Evolutionary conservation across 2,329 filamentous ascomycete genomes (phyloP).

Genomic region (Dactylella cylindrospora): DNA sequence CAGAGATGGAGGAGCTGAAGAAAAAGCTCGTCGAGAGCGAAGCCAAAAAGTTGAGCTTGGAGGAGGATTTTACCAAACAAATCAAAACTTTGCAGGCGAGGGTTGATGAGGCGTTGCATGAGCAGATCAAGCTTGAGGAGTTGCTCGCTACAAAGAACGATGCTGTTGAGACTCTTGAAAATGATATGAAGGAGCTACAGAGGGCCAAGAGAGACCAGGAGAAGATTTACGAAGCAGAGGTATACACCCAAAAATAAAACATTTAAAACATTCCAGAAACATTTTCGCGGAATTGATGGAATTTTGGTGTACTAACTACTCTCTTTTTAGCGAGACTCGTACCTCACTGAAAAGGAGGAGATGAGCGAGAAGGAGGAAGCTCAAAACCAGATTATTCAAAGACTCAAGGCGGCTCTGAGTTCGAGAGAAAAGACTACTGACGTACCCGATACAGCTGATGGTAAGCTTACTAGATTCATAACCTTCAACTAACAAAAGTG

Average conservation of each 20-base stretch:
- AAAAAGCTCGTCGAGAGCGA: conserved; percentile 46
- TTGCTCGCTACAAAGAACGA: conserved; percentile 82
- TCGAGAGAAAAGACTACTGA: conserved; percentile 61
- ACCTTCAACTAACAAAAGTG: background rate
- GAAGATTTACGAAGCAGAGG: conserved; percentile 86
- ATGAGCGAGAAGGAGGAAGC: conserved; percentile 82
- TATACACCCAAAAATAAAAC: too few species aligned
- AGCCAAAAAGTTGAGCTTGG: conserved; percentile 70
- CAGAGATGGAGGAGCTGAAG: conserved; percentile 47
- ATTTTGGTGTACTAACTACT: conserved; percentile 32
- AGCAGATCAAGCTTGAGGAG: conserved; percentile 86
- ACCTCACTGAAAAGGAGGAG: conserved; percentile 73
- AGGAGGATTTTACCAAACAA: conserved; percentile 81
- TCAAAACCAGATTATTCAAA: conserved; percentile 84
- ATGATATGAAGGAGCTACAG: conserved; percentile 79
- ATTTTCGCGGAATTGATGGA: background rate
- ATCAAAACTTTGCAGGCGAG: conserved; percentile 79
- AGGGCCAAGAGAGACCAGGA: conserved; percentile 89
- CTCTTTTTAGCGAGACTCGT: conserved; percentile 44
- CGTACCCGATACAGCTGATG: conserved; percentile 26
- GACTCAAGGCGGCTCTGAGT: conserved; percentile 83
- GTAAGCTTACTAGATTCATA: conserved; percentile 12
- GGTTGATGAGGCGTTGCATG: conserved; percentile 78
- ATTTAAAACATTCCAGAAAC: background rate
- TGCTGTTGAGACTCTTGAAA: conserved; percentile 74